Percentiles rank a stretch among this genome's conserved stretches.
These are phyloP conservation scores for Arachis hypogaea DNA, from an alignment of 306 rosid species.

Conservation along the genomic window DNA sequence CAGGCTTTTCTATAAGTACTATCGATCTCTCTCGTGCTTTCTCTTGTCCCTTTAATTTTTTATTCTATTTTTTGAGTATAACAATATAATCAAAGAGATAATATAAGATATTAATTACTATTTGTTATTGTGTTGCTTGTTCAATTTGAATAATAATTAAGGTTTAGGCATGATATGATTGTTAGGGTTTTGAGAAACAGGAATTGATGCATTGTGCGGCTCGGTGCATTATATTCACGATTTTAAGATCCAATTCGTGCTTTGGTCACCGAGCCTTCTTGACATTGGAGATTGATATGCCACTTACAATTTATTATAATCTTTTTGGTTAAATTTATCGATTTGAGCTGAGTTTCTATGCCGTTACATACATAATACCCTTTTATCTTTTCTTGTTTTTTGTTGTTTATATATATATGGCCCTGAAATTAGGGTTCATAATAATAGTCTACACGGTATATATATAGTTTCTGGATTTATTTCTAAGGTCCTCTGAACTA, in stretches of 20 bases:
- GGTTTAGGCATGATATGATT: constrained; percentile 26
- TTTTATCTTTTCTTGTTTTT: constrained; percentile 23
- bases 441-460: neutral
- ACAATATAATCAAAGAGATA: neutral
- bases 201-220: constrained; percentile 37
- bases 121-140: constrained; percentile 6
- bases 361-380: neutral
- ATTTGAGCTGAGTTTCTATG: neutral
- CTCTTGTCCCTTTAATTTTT: neutral
- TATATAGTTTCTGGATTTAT: constrained; percentile 15
- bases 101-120: neutral
- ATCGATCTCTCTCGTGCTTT: neutral
- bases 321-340: constrained; percentile 14
- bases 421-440: constrained; percentile 28
- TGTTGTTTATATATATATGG: constrained; percentile 25
- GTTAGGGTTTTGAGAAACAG: constrained; percentile 59
- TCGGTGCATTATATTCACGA: constrained; percentile 40
- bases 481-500: constrained; percentile 20
- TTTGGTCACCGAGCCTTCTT: constrained; percentile 50
- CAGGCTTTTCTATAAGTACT: neutral
- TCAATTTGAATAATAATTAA: constrained; percentile 27
- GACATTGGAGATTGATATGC: constrained; percentile 34
- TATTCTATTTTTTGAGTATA: neutral
- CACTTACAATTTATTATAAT: neutral
- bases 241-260: constrained; percentile 45